Evolutionary conservation across 768 basidiomycete species (phyloP).

Genomic region (Xerocomus spinulosus): DNA sequence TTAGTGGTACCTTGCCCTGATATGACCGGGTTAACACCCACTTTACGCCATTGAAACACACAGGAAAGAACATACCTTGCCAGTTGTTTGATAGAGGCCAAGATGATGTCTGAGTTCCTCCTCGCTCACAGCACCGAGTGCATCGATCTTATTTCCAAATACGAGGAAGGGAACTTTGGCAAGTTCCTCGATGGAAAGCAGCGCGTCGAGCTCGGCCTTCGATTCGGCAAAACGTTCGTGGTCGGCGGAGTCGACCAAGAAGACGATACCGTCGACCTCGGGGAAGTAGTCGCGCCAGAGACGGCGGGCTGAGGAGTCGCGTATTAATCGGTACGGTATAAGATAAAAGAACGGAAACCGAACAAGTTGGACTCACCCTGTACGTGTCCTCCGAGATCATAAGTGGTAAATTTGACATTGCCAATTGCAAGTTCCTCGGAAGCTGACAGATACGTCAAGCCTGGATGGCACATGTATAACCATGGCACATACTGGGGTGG

Average conservation of each 20-base stretch:
- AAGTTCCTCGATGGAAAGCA: conserved; percentile 93
- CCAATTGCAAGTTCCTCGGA: conserved; percentile 99
- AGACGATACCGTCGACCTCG: conserved; percentile 97
- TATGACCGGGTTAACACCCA: conserved; percentile 5
- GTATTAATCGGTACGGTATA: background rate
- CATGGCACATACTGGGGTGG: conserved; percentile 78
- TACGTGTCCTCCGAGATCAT: conserved; percentile 96
- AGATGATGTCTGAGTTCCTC: conserved; percentile 94
- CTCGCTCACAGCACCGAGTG: conserved; percentile 95
- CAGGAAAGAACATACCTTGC: conserved; percentile 62
- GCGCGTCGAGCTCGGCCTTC: conserved; percentile 94
- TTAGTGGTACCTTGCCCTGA: conserved; percentile 95
- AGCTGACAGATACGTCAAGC: conserved; percentile 45
- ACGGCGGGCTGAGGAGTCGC: conserved; percentile 64
- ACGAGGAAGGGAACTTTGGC: conserved; percentile 96
- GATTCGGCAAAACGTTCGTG: conserved; percentile 94
- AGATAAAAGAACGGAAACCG: background rate
- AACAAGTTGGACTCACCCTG: conserved; percentile 54
- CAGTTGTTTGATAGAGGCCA: conserved; percentile 98
- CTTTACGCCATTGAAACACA: background rate
- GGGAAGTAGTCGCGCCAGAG: conserved; percentile 99
- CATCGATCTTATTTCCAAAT: conserved; percentile 99
- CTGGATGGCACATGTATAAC: background rate
- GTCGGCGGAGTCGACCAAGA: conserved; percentile 96
- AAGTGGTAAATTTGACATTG: conserved; percentile 98